Base-by-base conservation (phyloP, 306 rosid species). In the Morella rubra region DNA sequence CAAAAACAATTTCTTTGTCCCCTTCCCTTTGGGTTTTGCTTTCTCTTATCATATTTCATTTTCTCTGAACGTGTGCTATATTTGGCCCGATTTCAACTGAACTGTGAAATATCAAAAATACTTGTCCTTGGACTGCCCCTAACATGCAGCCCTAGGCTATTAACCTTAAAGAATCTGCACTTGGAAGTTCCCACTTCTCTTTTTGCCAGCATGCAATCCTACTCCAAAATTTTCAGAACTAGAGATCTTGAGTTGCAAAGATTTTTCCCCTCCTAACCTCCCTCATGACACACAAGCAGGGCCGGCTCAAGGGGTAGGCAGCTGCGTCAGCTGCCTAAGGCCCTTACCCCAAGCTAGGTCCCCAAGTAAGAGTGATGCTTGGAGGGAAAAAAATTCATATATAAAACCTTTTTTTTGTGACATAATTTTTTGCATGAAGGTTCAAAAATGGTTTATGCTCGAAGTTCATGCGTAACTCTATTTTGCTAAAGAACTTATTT, bases 171-270 rank as follows among this genome's bases (percentile, higher is more conserved):
- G 44, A 27, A 13, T 61, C 14, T 27, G 68, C 32, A 61, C 10
- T 61, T 27, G 45, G 45, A 61, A 61, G 45, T 32, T 65, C 22
- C 20, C 22, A 42, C 54, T 49, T 58, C 73, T 41, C 60, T 56
- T 27, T n/a, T 75, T 46, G 72, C 79, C 47, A 11, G 18, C 27
- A 78, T 60, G 50, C 80, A 44, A 16, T 59, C 41, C 50, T 68
- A 69, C 55, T 49, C 13, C 53, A 55, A 51, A 74, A 73, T 42
- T 76, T 75, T 76, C 42, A 68, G 20, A 71, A 60, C 51, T 27
- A 11, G 45, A 69, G 32, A 53, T 66, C 67, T 50, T 9, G 76
- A 18, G 19, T 37, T 42, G 67, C 71, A 10, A 45, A 46, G 58
- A 55, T 9, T 13, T 8, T 44, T 45, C 2, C 32, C 24, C 51